Evolutionary conservation across 2,329 filamentous ascomycete genomes (phyloP), one percentile per base, ranked within the genome.

Genomic region (Esteya vermicola): DNA sequence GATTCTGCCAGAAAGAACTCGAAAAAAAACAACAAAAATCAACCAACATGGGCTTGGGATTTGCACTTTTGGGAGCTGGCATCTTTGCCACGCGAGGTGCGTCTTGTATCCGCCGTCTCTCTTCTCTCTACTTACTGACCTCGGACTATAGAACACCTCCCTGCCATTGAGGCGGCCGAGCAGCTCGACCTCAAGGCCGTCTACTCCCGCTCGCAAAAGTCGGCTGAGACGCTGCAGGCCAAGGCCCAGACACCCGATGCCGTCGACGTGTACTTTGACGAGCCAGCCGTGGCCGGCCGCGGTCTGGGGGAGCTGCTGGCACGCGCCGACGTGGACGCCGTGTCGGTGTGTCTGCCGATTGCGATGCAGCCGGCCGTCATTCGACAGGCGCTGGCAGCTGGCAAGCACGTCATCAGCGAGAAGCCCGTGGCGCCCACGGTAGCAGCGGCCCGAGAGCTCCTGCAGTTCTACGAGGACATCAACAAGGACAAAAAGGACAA

Each of bases 321-420:
- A 33, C 63, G 75, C 19, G 46, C 57, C 2, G 75, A 80, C 55
- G 61, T 78, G 40, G 47, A 57, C 13, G 72, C 64, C 32, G 67
- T 78, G 26, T 63, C 75, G 39, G 57, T 78, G 38, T 70, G 65
- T n/a, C 61, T 83, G 28, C 78, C 78, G 26, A 83, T 83, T 51
- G 52, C 64, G 36, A 59, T 59, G 28, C 78, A 82, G 53, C 72
- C 76, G 3, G 57, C 57, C 12, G 68, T 70, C 49, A 70, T 82
- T 50, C 63, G 70, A 45, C 64, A 67, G 45, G 73, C 72, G 0
- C 59, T 82, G 16, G 52, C 57, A n/a, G 76, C 75, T 1, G 75
- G 76, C 21, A 84, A 83, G 56, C 76, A 82, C 51, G 78, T 83
- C 8, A 61, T 83, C 3, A 72, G 72, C 14, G 79, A 83, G 58